These are phyloP conservation scores for Isoetes engelmannii DNA, from an alignment of 83 land plant species.

Conservation along the genomic window DNA sequence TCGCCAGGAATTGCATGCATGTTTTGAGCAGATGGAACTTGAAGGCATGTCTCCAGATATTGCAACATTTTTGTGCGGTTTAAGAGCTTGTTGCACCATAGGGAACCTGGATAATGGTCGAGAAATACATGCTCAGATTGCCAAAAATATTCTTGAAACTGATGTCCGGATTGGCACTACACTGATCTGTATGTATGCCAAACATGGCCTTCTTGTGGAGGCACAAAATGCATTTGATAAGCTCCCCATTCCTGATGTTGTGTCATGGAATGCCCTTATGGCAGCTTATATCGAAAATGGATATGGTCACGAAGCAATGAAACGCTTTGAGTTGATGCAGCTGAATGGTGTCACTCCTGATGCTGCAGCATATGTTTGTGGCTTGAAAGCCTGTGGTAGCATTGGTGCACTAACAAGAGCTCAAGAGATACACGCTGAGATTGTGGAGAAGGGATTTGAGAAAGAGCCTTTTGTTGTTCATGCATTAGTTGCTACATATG, in stretches of 20 bases:
- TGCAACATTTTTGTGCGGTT: too few species aligned
- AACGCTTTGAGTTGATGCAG: slow-evolving; percentile 1
- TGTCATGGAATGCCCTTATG: slow-evolving; percentile 21
- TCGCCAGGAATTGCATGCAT: too few species aligned
- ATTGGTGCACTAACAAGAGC: not conserved
- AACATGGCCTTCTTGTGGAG: slow-evolving; percentile 2
- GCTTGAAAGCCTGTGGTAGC: too few species aligned
- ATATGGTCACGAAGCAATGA: not conserved
- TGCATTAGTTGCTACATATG: not conserved
- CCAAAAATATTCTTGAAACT: slow-evolving; percentile 8
- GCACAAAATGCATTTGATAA: slow-evolving; percentile 9
- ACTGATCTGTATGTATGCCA: slow-evolving; percentile 11
- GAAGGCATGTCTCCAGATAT: too few species aligned
- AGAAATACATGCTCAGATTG: not conserved
- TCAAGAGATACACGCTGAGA: not conserved
- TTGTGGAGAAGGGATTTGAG: slow-evolving; percentile 7
- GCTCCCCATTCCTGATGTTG: not conserved
- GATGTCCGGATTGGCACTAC: slow-evolving; percentile 9
- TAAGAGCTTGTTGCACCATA: too few species aligned
- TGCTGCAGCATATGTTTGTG: too few species aligned
- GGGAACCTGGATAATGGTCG: not conserved
- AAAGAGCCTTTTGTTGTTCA: not conserved
- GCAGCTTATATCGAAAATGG: slow-evolving; percentile 12
- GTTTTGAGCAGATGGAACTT: too few species aligned
- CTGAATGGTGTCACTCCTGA: too few species aligned